Evolutionary conservation across 2,329 filamentous ascomycete species (phyloP).

Genomic region (Pestalotiopsis sp.): DNA sequence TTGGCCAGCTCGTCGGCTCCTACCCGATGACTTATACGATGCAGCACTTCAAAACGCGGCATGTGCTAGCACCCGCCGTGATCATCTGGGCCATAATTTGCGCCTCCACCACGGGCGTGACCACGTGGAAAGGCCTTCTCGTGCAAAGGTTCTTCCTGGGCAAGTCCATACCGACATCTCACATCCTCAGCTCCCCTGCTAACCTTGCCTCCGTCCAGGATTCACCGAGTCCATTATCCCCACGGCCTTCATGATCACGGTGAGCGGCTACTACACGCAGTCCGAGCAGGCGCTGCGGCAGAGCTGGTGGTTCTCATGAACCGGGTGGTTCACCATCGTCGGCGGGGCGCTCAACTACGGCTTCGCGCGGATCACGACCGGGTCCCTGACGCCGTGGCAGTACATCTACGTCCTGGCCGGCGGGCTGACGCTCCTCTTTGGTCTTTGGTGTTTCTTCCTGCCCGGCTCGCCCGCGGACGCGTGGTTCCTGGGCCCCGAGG

Average conservation of each 20-base stretch:
- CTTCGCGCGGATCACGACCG: constrained; percentile 61
- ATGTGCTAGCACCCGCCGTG: constrained; percentile 62
- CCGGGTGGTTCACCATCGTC: constrained; percentile 61
- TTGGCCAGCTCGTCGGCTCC: constrained; percentile 72
- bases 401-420: constrained; percentile 71
- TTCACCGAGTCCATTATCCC: constrained; percentile 66
- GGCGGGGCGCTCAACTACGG: constrained; percentile 67
- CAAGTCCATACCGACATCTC: too few relatives aligned
- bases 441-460: constrained; percentile 62
- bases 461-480: constrained; percentile 67
- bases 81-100: constrained; percentile 67
- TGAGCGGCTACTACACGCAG: constrained; percentile 65
- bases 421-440: constrained; percentile 63
- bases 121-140: constrained; percentile 62
- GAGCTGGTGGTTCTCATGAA: constrained; percentile 66
- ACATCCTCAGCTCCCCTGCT: too few relatives aligned
- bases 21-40: constrained; percentile 73
- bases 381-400: constrained; percentile 62
- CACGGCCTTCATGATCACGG: constrained; percentile 65
- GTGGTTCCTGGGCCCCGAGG: constrained; percentile 66
- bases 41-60: constrained; percentile 66
- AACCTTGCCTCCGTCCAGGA: too few relatives aligned
- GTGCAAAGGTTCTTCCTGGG: constrained; percentile 66
- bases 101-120: constrained; percentile 68
- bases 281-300: constrained; percentile 64